phyloP scores from a whole-genome alignment of 1,284 basidiomycete species.

The Cryptococcus sp. region DNA sequence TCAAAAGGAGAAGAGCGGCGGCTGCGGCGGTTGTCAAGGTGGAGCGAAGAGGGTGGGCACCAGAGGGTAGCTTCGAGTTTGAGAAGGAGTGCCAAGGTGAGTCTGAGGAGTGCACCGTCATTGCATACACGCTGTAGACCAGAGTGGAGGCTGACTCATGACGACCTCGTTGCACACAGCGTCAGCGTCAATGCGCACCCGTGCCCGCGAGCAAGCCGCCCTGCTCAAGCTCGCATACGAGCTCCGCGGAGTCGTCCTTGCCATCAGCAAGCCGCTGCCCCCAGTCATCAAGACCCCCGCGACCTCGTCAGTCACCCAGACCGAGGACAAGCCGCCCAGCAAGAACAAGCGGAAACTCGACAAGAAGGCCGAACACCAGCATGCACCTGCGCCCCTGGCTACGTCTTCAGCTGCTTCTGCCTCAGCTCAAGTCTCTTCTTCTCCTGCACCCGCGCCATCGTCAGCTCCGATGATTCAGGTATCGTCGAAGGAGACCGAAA shows the following conservation, averaged over 20 bases:
- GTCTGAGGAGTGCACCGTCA: conserved; percentile 11
- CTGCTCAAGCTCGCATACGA: conserved; percentile 37
- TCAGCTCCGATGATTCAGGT: conserved; percentile 5
- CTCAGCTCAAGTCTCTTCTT: neutral
- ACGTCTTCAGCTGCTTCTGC: neutral
- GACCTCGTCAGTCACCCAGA: neutral
- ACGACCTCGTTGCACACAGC: conserved; percentile 16
- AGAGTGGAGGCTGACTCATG: neutral
- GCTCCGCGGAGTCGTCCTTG: conserved; percentile 36
- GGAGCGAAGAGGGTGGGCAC: conserved; percentile 42
- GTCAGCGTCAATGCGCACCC: conserved; percentile 19
- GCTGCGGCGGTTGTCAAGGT: conserved; percentile 20
- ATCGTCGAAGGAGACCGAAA: conserved; percentile 14
- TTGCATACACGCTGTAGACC: neutral
- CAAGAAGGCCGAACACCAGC: conserved; percentile 12
- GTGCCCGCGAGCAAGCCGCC: conserved; percentile 25
- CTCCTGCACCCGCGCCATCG: conserved; percentile 5
- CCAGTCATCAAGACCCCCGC: conserved; percentile 9
- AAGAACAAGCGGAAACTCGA: conserved; percentile 20
- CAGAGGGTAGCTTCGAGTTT: conserved; percentile 49
- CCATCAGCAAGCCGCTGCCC: conserved; percentile 16
- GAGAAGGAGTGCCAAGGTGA: conserved; percentile 37
- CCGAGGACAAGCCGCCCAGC: conserved; percentile 11
- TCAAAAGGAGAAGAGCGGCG: conserved; percentile 23
- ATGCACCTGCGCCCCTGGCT: neutral